These are phyloP conservation scores for Ascoidea tarda DNA, from an alignment of 805 yeast genomes.

Conservation along the genomic window DNA sequence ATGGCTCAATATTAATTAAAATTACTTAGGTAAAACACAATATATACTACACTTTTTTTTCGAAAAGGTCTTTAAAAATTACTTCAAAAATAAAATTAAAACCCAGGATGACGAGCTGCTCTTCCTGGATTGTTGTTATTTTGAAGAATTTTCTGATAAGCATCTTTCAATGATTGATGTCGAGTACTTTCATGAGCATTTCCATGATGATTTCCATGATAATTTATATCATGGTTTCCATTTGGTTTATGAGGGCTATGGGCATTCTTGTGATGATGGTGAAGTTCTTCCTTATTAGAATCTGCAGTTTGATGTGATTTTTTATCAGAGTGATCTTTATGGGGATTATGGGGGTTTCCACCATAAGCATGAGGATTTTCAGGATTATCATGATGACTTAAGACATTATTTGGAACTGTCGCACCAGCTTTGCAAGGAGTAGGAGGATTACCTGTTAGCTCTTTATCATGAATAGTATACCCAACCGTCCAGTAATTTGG, in stretches of 20 bases:
- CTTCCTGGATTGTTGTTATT: too few relatives aligned
- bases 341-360: not conserved
- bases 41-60: too few relatives aligned
- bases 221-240: not conserved
- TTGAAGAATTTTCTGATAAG: too few relatives aligned
- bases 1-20: too few relatives aligned
- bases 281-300: not conserved
- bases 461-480: constrained; percentile 26
- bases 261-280: not conserved
- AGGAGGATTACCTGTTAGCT: constrained; percentile 34
- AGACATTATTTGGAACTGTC: not conserved
- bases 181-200: too few relatives aligned
- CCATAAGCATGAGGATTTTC: not conserved
- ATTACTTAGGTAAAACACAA: too few relatives aligned
- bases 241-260: not conserved
- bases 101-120: too few relatives aligned
- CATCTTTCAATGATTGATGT: too few relatives aligned
- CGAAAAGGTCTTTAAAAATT: too few relatives aligned
- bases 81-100: too few relatives aligned
- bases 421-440: constrained; percentile 23
- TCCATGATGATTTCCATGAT: not conserved
- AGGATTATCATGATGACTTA: not conserved
- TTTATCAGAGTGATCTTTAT: not conserved
- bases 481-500: constrained; percentile 53
- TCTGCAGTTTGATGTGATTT: not conserved